Conservation (phyloP, 129 eudicot species). For the Cynara cardunculus region DNA sequence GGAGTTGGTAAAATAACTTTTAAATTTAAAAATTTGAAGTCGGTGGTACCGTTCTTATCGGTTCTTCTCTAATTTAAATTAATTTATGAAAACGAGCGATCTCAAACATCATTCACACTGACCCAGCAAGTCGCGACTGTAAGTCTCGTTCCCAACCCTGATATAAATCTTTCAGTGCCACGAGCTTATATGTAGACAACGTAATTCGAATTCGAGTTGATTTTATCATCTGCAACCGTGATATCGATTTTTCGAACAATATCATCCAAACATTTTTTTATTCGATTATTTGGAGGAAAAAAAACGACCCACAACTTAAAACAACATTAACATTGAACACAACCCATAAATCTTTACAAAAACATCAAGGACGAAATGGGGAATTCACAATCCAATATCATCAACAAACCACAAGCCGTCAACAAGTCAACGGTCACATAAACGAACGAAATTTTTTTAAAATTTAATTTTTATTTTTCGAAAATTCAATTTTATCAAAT, state of each 20-base stretch:
- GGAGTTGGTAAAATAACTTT: not conserved
- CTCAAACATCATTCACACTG: too few species aligned
- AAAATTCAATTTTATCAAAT: not conserved
- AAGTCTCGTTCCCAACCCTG: not conserved
- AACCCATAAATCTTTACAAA: not conserved
- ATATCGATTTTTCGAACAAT: not conserved
- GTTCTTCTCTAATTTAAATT: too few species aligned
- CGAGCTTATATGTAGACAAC: too few species aligned
- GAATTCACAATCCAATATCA: conserved; percentile 11
- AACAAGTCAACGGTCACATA: conserved; percentile 9
- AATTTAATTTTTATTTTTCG: not conserved
- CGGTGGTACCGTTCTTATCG: not conserved
- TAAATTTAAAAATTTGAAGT: not conserved
- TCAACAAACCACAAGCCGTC: not conserved
- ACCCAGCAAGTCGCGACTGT: not conserved
- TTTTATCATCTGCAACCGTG: too few species aligned
- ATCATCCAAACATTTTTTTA: not conserved
- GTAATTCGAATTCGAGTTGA: too few species aligned
- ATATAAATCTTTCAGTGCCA: not conserved
- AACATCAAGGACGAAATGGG: not conserved
- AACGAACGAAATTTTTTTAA: not conserved
- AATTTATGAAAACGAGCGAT: too few species aligned
- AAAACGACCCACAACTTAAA: not conserved
- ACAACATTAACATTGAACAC: not conserved
- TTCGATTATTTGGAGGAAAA: not conserved